Evolutionary conservation across 2,329 filamentous ascomycete species (phyloP), one percentile per base, ranked within the genome.

Genomic region (Seiridium unicorne): DNA sequence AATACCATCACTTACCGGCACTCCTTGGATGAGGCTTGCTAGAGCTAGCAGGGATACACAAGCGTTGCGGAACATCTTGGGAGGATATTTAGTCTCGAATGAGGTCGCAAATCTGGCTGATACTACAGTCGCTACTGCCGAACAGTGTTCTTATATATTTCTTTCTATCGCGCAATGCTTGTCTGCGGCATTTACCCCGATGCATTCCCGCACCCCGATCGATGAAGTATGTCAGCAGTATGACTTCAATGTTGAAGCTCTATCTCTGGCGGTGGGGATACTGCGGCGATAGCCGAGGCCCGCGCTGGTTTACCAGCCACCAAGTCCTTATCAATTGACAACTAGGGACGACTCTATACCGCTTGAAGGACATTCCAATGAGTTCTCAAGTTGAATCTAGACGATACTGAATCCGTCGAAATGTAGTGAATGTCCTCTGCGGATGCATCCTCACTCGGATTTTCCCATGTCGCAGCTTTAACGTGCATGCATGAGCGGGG

Each of bases 1-100:
- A 42, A 4, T 5, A 44, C 32, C 31, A 62, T 51, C 62, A 36
- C 36, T 4, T 44, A 55, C 51, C 18, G 51, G 51, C 36, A 55
- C 51, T 42, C 13, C 51, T 44, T 55, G 36, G 3, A 44, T 13
- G 10, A 44, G 11, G 18, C 51, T 31, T 18, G 51, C 26, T 18
- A 55, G 18, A 26, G 36, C 51, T 44, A 55, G 38, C 18, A 55
- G 51, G n/a, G 18, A 44, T 44, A 34, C 35, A 10, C 3, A 53
- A 35, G 49, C 49, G 32, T 35, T 53, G n/a, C 49, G n/a, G 18
- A 53, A 53, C 49, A 53, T 53, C 18, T n/a, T 53, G 11, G 32
- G 26, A n/a, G 26, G 13, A 7, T 13, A 9, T 35, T 36, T 18
- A 31, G 5, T 32, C 31, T 38, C 13, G 9, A 44, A 26, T 32